Conservation (phyloP, 768 basidiomycete genomes). For the Lactarius hatsudake region DNA sequence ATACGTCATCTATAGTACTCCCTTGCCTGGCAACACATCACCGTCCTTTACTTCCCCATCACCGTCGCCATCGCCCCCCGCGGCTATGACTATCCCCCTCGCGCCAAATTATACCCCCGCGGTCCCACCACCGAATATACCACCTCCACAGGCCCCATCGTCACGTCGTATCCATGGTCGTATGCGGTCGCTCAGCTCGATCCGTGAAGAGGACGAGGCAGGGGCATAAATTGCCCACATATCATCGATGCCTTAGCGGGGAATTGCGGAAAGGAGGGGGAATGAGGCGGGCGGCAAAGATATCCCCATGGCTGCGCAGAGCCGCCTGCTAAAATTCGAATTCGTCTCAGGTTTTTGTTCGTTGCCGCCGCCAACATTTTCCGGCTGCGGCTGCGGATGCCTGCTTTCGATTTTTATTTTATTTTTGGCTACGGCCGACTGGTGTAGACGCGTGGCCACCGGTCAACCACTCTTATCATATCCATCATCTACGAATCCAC, state of each 20-base stretch:
- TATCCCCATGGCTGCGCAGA: constrained; percentile 20
- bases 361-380: not conserved
- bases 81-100: not conserved
- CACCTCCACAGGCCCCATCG: constrained; percentile 19
- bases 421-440: constrained; percentile 4
- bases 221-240: constrained; percentile 2
- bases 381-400: not conserved
- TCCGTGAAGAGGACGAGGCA: constrained; percentile 27
- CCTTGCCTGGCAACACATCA: constrained; percentile 14
- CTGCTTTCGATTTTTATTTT: constrained; percentile 4
- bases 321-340: constrained; percentile 17
- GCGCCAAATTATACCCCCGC: constrained; percentile 19
- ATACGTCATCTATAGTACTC: constrained; percentile 29
- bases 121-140: constrained; percentile 16
- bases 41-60: not conserved
- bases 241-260: not conserved
- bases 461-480: constrained; percentile 12
- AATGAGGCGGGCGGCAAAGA: constrained; percentile 17
- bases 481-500: constrained; percentile 11
- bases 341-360: not conserved
- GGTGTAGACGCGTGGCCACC: constrained; percentile 21
- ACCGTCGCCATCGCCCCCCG: constrained; percentile 16
- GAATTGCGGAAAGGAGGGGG: not conserved
- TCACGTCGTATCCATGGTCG: constrained; percentile 25
- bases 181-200: constrained; percentile 27